Evolutionary conservation across 345 rosid genomes (phyloP), one percentile per base, ranked within the genome.

Genomic region (Orychophragmus violaceus): DNA sequence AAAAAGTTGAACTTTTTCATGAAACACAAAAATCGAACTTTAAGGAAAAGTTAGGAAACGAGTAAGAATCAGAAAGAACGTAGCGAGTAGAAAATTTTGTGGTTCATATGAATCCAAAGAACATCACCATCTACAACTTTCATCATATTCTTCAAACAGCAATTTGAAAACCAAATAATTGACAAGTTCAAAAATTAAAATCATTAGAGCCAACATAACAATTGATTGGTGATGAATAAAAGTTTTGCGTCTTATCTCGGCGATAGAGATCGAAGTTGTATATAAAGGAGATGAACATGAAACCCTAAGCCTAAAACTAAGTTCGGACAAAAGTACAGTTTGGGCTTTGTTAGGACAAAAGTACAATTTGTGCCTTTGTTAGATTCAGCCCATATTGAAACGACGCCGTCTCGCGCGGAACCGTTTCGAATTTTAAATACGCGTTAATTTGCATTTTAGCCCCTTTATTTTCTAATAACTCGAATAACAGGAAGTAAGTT

Each of bases 1-100:
- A 19, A 28, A 51, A 49, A n/a, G 18, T 9, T 0, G 3, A 29
- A 35, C 7, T 3, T 7, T 8, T 14, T 2, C 1, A 17, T 9
- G 37, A 36, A 36, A 28, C 30, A 28, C 8, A 18, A 18, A 10
- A 21, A 10, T 1, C 5, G 0, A 68, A 6, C 4, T 19, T 28
- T 0, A 9, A 3, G 23, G n/a, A 14, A 10, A 25, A 36, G 0
- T 1, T 14, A 16, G 6, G 4, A 9, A 24, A 16, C 1, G 21
- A 4, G 46, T 11, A 66, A 2, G 68, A 73, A 73, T 73, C 68
- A 73, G 77, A 73, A 73, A 73, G 77, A 73, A 73, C 77, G 77
- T 73, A 73, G 70, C 76, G 76, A 71, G 76, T 71, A 64, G 70
- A 48, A 49, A 19, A 23, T 71, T 62, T 48, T 65, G 59, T 66